Conservation (phyloP, 2,329 filamentous ascomycete species). For the Trichoderma sp. region DNA sequence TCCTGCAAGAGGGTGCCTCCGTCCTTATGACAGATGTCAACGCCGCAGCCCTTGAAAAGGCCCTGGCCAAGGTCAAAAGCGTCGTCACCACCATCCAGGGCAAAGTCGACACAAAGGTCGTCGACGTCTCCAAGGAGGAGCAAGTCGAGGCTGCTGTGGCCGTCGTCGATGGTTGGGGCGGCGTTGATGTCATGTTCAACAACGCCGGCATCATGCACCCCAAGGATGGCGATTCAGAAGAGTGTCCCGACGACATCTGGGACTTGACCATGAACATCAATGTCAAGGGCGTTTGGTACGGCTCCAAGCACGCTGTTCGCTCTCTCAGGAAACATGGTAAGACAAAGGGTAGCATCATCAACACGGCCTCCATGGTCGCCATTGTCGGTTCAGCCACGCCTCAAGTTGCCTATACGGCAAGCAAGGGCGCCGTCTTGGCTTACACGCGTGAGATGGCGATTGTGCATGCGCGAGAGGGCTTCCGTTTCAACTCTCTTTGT, state of each 20-base stretch:
- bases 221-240: conserved; percentile 73
- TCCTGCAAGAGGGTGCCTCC: conserved; percentile 81
- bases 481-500: conserved; percentile 86
- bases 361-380: conserved; percentile 86
- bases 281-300: conserved; percentile 97
- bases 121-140: conserved; percentile 80
- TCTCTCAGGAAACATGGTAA: conserved; percentile 78
- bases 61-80: conserved; percentile 70
- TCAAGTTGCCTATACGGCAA: conserved; percentile 88
- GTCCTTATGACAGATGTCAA: conserved; percentile 87
- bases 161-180: conserved; percentile 77
- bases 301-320: conserved; percentile 85
- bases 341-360: conserved; percentile 78
- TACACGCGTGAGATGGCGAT: conserved; percentile 88
- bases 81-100: conserved; percentile 55
- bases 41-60: conserved; percentile 71
- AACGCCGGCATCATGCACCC: conserved; percentile 97
- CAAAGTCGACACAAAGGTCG: neutral
- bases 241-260: conserved; percentile 89
- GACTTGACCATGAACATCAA: conserved; percentile 91
- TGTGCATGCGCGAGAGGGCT: conserved; percentile 84
- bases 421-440: conserved; percentile 87
- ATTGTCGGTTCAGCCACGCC: conserved; percentile 83
- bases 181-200: conserved; percentile 92
- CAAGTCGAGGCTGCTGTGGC: conserved; percentile 74